Percentiles rank a stretch among this genome's conserved stretches.
These are phyloP conservation scores for Lachancea nothofagi DNA, from an alignment of 805 yeast species.

Conservation along the genomic window DNA sequence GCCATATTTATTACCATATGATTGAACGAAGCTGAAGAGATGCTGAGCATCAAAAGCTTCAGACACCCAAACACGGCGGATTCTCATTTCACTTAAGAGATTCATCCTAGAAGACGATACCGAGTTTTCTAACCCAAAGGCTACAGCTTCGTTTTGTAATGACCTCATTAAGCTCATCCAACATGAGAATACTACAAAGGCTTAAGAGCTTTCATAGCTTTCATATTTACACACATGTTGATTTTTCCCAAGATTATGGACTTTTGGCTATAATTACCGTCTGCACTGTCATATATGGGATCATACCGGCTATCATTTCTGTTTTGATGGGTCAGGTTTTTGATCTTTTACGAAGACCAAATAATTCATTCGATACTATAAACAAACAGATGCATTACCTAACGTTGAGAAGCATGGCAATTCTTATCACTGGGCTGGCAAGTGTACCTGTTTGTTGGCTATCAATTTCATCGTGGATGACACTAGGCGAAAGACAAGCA, in stretches of 20 bases:
- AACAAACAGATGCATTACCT: conserved; percentile 35
- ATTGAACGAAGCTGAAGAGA: background rate
- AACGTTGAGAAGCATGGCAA: conserved; percentile 36
- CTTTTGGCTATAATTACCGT: conserved; percentile 29
- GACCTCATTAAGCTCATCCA: no score
- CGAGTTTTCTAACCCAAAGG: no score
- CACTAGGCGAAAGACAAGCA: conserved; percentile 68
- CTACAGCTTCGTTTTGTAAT: no score
- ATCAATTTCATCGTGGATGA: conserved; percentile 57
- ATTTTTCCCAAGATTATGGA: conserved; percentile 20
- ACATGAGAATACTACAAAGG: background rate
- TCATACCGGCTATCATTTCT: conserved; percentile 56
- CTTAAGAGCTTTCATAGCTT: conserved; percentile 2
- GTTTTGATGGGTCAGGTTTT: conserved; percentile 65
- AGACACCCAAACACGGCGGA: background rate
- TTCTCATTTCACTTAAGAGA: no score
- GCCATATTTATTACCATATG: background rate
- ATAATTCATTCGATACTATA: conserved; percentile 17
- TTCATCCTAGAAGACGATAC: no score
- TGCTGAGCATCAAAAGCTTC: background rate
- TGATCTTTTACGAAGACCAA: conserved; percentile 33
- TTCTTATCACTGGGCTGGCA: conserved; percentile 44
- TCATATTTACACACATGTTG: conserved; percentile 23
- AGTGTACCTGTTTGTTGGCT: conserved; percentile 44
- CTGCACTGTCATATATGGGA: conserved; percentile 46